Base-by-base conservation (phyloP, 805 yeast species). In the Yamadazyma philogaea region DNA sequence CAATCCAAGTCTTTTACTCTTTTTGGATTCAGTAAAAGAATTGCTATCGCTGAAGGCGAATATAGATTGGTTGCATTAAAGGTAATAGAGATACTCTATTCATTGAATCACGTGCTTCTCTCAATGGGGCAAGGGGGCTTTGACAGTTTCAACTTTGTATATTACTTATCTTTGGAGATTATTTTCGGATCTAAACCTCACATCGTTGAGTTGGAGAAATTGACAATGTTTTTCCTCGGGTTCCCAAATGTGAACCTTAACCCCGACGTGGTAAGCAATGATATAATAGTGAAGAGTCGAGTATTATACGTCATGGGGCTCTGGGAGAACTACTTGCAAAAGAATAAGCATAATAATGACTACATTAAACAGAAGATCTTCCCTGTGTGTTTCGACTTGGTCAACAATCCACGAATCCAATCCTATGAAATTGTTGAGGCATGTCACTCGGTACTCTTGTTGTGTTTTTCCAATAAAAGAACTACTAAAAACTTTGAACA, bases 81-180 rank as follows among this genome's bases (percentile, higher is more conserved):
- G 21, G 57, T 75, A 0, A 52, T 78, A 26, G 66, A 66, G 34
- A 54, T 63, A 6, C 58, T 79, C 10, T 77, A 66, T 52, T 58
- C 72, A 46, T 35, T 72, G 39, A 69, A 76, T 47, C 78, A 73
- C 47, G 62, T 81, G 7, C 52, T 79, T 19, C 69, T 74, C 21
- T 63, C 74, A 17, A 72, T 81, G 7, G 87, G 87, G 0, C 74
- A 76, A 18, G 85, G 84, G 4, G 85, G 85, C 3, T 81, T 81
- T 53, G 79, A 78, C 43, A 70, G 77, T 10, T 83, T 79, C 57
- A 79, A 80, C 50, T 82, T 79, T 56, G 77, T 80, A 12, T 77
- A 77, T 48, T 64, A 72, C 33, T 60, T 79, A 4, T 53, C 77
- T 8, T 43, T 77, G 2, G 84, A 79, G 46, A 56, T 51, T 36